A percentile compares a stretch with the other conserved stretches of the same genome.
Evolutionary conservation across 163 green algal species (phyloP).

Genomic region (Chlorella variabilis): DNA sequence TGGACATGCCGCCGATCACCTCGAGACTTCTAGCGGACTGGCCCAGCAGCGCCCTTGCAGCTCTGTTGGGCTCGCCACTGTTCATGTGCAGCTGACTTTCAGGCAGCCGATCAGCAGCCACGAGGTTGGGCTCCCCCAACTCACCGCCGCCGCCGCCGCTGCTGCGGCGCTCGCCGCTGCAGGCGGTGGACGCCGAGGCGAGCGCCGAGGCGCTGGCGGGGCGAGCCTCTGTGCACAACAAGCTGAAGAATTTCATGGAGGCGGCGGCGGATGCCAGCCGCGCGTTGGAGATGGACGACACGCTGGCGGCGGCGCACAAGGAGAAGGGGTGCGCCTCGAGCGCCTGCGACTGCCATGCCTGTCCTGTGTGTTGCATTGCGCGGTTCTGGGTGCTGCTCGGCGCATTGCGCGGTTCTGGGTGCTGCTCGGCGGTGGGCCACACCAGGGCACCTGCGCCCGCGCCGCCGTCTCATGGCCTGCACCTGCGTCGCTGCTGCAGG

Average conservation of each 20-base stretch:
- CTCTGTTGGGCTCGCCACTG: no score
- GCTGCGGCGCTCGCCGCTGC: background rate
- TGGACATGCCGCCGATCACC: no score
- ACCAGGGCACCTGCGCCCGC: no score
- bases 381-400: background rate
- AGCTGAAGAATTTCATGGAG: constrained; percentile 74
- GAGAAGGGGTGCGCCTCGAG: constrained; percentile 79
- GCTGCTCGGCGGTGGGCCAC: background rate
- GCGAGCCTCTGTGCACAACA: constrained; percentile 68
- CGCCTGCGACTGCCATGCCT: background rate
- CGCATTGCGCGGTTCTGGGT: background rate
- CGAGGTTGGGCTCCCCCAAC: no score
- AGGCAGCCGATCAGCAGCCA: no score
- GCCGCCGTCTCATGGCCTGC: no score
- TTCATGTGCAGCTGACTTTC: no score
- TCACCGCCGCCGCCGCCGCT: background rate
- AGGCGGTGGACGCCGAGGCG: background rate
- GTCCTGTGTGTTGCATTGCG: background rate
- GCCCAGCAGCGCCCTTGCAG: no score
- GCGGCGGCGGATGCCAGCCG: constrained; percentile 76
- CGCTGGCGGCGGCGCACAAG: constrained; percentile 66
- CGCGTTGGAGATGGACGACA: constrained; percentile 71
- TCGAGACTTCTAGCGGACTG: no score
- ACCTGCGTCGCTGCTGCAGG: constrained; percentile 59
- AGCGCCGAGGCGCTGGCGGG: constrained; percentile 2